These are phyloP conservation scores for Earliella scabrosa DNA, from an alignment of 1,284 basidiomycete species.

Conservation along the genomic window DNA sequence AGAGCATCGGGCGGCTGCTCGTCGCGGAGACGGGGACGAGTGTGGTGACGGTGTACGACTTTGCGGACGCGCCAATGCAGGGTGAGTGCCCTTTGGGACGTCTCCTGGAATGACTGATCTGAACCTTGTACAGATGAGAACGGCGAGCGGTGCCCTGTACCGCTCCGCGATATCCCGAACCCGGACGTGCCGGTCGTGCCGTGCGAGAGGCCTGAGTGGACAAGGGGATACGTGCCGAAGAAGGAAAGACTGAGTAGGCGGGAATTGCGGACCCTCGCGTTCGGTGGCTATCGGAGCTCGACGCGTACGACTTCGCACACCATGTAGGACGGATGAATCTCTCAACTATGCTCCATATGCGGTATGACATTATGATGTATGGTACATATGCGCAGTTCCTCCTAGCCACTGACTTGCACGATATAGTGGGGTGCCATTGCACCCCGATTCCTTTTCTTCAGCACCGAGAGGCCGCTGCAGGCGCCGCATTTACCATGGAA, in stretches of 20 bases:
- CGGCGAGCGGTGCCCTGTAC: neutral
- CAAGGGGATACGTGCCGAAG: neutral
- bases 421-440: too few relatives aligned
- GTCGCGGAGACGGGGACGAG: conserved; percentile 33
- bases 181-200: neutral
- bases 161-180: neutral
- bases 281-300: neutral
- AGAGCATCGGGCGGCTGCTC: conserved; percentile 45
- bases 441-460: too few relatives aligned
- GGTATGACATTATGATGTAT: neutral
- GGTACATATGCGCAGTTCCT: too few relatives aligned
- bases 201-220: neutral
- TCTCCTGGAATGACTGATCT: neutral
- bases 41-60: conserved; percentile 42
- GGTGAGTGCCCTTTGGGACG: conserved; percentile 1
- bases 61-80: conserved; percentile 37
- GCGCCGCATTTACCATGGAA: neutral
- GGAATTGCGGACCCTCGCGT: neutral
- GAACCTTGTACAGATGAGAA: neutral
- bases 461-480: too few relatives aligned
- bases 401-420: too few relatives aligned
- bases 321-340: neutral
- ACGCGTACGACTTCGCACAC: neutral
- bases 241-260: neutral
- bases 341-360: neutral